Base-by-base conservation (phyloP, 805 yeast genomes). In the Ogataea glucozyma region DNA sequence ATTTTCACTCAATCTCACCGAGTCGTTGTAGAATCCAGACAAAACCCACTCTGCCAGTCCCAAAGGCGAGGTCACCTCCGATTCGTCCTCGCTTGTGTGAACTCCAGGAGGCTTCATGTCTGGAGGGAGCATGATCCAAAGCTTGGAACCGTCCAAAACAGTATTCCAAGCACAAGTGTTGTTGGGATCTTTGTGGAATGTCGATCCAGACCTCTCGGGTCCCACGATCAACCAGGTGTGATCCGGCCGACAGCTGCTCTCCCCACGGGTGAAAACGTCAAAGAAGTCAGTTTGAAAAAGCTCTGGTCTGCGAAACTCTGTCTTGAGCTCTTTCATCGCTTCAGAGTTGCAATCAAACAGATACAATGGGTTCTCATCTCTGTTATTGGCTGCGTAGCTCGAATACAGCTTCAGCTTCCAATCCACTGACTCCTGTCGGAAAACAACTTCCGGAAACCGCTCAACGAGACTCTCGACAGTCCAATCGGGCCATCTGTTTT, bases 121-220 rank as follows among this genome's bases (percentile, higher is more conserved):
- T 0, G 95, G 93, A 1, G 95, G 96, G 13, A 88, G 70, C 95
- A 89, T 86, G 17, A 89, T 68, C 97, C 97, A 88, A 34, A 89
- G 69, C 61, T 88, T 88, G 40, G 75, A 66, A 1, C 97, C 97
- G 2, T 75, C 68, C 2, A 89, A 62, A 2, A 82, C 79, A 0
- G 90, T 77, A 60, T 89, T 89, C 97, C 97, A 89, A 0, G 97
- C 97, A 39, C 85, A 79, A 0, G 97, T 90, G 33, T 79, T 77
- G 59, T 89, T 89, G 6, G 97, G 97, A 57, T 89, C 97, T 55
- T 90, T 89, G 62, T 89, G 97, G 62, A 88, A 89, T 0, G 95
- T 85, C 1, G 95, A 86, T 0, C 97, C 97, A 6, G 88, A 80
- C 37, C 95, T 65, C 16, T 67, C 70, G 2, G 95, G 89, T 0